Conservation (phyloP, 345 rosid species). For the Euphorbia tirucalli region DNA sequence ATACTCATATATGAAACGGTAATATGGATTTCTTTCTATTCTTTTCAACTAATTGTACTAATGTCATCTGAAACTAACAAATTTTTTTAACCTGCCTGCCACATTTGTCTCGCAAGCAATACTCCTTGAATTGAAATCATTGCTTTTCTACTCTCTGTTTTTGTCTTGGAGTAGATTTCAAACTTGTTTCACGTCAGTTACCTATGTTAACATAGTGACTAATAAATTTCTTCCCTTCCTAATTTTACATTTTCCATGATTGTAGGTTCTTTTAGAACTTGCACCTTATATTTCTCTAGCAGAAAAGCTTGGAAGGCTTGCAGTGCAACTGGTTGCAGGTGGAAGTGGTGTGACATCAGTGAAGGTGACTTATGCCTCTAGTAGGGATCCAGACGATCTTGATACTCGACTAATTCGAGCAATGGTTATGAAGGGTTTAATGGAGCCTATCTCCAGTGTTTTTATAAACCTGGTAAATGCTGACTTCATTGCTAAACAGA, state of each 20-base stretch:
- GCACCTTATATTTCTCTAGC: slow-evolving; percentile 24
- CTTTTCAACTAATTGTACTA: no score
- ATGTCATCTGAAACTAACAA: no score
- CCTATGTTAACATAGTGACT: background rate
- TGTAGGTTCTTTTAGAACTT: slow-evolving; percentile 25
- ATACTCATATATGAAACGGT: background rate
- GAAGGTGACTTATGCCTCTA: slow-evolving; percentile 23
- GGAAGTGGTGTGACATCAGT: slow-evolving; percentile 21
- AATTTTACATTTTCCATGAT: background rate
- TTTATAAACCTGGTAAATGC: slow-evolving; percentile 28
- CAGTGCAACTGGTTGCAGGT: slow-evolving; percentile 26
- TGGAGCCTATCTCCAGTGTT: slow-evolving; percentile 24
- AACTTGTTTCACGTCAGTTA: background rate
- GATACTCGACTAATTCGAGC: slow-evolving; percentile 27
- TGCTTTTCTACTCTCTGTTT: background rate
- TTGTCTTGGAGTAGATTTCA: background rate
- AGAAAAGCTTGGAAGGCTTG: slow-evolving; percentile 28
- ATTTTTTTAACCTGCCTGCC: no score
- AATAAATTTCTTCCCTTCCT: background rate
- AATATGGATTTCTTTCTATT: background rate
- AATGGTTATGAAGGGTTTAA: slow-evolving; percentile 27
- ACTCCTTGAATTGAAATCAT: background rate
- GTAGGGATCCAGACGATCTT: slow-evolving; percentile 24
- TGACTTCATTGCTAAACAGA: slow-evolving; percentile 29
- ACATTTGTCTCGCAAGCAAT: background rate